Evolutionary conservation across 305 asterid species (phyloP).

Genomic region (Solanum chacoense): DNA sequence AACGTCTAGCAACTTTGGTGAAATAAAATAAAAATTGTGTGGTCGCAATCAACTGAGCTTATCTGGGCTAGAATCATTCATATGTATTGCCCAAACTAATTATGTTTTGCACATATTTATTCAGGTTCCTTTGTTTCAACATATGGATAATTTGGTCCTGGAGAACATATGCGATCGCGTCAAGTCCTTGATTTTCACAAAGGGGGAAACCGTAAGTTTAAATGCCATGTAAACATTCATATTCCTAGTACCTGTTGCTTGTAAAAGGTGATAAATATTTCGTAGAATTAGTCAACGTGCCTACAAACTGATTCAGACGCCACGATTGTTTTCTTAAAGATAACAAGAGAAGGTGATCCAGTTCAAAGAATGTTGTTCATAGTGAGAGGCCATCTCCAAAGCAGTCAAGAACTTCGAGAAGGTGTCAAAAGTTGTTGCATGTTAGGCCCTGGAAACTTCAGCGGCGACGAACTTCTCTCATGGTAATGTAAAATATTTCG

Average conservation of each 20-base stretch:
- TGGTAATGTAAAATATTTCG: slow-evolving; percentile 20
- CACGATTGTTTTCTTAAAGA: slow-evolving; percentile 14
- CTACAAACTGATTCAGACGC: not conserved
- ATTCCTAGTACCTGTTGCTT: not conserved
- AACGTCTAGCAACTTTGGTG: not conserved
- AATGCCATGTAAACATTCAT: not conserved
- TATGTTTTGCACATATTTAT: not conserved
- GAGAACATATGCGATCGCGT: slow-evolving; percentile 96
- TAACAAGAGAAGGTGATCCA: slow-evolving; percentile 91
- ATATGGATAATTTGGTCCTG: slow-evolving; percentile 85
- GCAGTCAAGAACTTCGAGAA: slow-evolving; percentile 86
- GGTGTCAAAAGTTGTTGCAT: slow-evolving; percentile 86
- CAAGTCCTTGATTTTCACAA: slow-evolving; percentile 82
- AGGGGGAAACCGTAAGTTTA: slow-evolving; percentile 78
- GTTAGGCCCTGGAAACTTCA: slow-evolving; percentile 97
- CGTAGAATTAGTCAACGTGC: too few relatives aligned
- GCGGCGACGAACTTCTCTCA: slow-evolving; percentile 91
- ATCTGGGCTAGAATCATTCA: not conserved
- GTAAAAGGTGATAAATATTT: not conserved
- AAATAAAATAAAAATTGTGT: not conserved
- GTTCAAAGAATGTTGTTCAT: slow-evolving; percentile 86
- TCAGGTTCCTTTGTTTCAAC: slow-evolving; percentile 94
- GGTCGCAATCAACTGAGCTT: not conserved
- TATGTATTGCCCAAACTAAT: not conserved
- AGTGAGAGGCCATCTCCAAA: slow-evolving; percentile 92